Evolutionary conservation across 441 rosid species (phyloP).

Genomic region (Sinapis alba): DNA sequence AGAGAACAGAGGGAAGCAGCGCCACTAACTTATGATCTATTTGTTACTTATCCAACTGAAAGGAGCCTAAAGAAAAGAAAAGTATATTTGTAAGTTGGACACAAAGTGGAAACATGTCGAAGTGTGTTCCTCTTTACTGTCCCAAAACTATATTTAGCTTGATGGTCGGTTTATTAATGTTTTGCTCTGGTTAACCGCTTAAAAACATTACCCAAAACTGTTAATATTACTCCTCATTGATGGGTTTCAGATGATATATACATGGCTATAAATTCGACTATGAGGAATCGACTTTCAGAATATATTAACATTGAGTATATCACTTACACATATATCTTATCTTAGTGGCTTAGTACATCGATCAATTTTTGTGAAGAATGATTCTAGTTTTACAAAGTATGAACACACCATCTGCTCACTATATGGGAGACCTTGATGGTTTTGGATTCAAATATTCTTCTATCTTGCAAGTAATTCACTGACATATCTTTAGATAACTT

Average conservation of each 20-base stretch:
- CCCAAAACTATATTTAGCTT: slow-evolving; percentile 21
- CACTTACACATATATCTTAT: slow-evolving; percentile 15
- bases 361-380: slow-evolving; percentile 4
- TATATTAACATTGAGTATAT: slow-evolving; percentile 12
- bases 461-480: background rate
- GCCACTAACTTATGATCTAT: background rate
- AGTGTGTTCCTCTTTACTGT: slow-evolving; percentile 39
- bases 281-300: slow-evolving; percentile 21
- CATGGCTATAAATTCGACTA: slow-evolving; percentile 23
- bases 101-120: slow-evolving; percentile 39
- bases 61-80: slow-evolving; percentile 6
- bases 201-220: background rate
- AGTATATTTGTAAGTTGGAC: slow-evolving; percentile 10
- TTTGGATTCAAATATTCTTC: slow-evolving; percentile 12
- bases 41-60: slow-evolving; percentile 20
- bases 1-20: too few species aligned
- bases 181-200: background rate
- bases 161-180: slow-evolving; percentile 26
- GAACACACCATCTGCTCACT: slow-evolving; percentile 18
- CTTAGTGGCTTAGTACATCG: background rate
- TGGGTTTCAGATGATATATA: slow-evolving; percentile 10
- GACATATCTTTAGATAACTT: background rate
- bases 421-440: slow-evolving; percentile 23
- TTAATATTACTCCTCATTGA: background rate
- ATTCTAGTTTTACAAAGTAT: slow-evolving; percentile 13